phyloP scores from a whole-genome alignment of 495 filamentous ascomycete genomes.

The Lasiosphaeriaceae sp. region DNA sequence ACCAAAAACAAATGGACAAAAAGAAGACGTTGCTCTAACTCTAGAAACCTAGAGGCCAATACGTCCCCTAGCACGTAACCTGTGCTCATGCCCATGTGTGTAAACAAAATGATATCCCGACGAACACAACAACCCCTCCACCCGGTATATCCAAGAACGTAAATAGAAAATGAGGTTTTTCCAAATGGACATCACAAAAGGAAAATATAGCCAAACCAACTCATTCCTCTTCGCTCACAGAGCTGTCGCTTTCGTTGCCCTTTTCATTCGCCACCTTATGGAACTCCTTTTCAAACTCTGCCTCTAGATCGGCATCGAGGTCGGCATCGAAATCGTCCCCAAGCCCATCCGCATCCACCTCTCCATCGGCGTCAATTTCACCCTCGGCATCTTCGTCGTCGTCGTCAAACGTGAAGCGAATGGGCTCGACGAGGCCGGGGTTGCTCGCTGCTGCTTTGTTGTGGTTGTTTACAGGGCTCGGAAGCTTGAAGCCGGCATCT shows the following conservation, averaged over 20 bases:
- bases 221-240: constrained; percentile 33
- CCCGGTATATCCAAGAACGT: too few species aligned
- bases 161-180: too few species aligned
- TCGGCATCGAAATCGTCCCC: constrained; percentile 24
- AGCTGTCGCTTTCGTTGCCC: constrained; percentile 23
- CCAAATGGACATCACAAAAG: too few species aligned
- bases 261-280: constrained; percentile 27
- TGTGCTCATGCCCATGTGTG: too few species aligned
- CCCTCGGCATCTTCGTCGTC: constrained; percentile 26
- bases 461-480: constrained; percentile 30
- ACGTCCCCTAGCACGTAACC: too few species aligned
- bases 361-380: constrained; percentile 20
- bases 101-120: too few species aligned
- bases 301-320: constrained; percentile 31
- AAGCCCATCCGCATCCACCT: constrained; percentile 20
- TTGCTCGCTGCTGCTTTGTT: background rate
- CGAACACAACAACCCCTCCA: too few species aligned
- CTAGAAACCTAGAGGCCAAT: too few species aligned
- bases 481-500: constrained; percentile 27
- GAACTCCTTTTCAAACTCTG: constrained; percentile 31
- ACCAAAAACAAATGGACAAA: too few species aligned
- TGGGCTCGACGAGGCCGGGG: background rate
- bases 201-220: background rate
- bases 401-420: constrained; percentile 10
- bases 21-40: too few species aligned